Conservation (phyloP, 2,329 filamentous ascomycete genomes). For the Phialophora tarda region DNA sequence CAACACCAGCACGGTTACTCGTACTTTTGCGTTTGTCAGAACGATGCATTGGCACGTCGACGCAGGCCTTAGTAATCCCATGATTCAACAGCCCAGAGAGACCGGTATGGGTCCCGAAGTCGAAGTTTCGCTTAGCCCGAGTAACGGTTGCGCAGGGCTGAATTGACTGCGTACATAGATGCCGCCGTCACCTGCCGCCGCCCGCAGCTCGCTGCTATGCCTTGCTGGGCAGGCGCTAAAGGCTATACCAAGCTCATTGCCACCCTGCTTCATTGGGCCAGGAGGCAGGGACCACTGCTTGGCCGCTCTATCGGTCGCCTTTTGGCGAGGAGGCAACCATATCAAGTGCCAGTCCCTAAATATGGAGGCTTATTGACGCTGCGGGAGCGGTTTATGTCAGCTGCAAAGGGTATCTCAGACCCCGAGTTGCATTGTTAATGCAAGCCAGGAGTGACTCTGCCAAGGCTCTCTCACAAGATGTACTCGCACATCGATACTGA, state of each 20-base stretch:
- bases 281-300: not conserved
- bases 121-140: not conserved
- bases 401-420: not conserved
- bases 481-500: not conserved
- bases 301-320: not conserved
- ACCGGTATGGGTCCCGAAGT: not conserved
- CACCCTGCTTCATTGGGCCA: not conserved
- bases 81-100: not conserved
- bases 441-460: not conserved
- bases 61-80: constrained; percentile 5
- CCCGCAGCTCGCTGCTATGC: not conserved
- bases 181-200: not conserved
- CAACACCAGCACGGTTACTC: not conserved
- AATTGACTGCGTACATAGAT: not conserved
- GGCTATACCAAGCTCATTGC: not conserved
- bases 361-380: constrained; percentile 5
- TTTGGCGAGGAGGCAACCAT: not conserved
- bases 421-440: not conserved
- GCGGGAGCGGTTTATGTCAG: constrained; percentile 9
- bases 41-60: constrained; percentile 3
- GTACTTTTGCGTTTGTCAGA: constrained; percentile 13
- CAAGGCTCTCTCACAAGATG: constrained; percentile 1
- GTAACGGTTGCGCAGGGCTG: not conserved
- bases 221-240: constrained; percentile 13
- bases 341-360: not conserved